Evolutionary conservation across 768 basidiomycete genomes (phyloP).

Genomic region (Austroboletus festivus): DNA sequence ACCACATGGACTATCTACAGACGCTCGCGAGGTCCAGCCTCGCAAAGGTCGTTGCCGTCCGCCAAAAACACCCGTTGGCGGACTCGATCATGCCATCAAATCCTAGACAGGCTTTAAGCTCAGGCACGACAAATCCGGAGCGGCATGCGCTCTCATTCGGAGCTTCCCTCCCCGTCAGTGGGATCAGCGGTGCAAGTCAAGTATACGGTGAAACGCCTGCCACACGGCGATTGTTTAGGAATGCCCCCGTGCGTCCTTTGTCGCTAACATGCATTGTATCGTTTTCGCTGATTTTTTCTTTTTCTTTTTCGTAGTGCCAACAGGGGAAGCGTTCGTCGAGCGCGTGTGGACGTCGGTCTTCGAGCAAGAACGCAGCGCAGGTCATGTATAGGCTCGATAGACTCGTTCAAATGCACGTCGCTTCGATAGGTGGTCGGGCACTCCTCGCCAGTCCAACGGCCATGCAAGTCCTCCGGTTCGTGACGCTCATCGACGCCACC

Average conservation of each 20-base stretch:
- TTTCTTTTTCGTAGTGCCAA: conserved; percentile 12
- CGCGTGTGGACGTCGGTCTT: conserved; percentile 1
- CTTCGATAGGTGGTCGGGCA: conserved; percentile 8
- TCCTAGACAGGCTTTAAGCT: conserved; percentile 13
- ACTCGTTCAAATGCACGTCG: conserved; percentile 21
- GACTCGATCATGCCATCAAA: conserved; percentile 8
- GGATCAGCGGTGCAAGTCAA: not conserved
- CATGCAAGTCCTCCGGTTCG: conserved; percentile 18
- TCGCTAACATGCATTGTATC: not conserved
- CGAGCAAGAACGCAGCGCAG: conserved; percentile 12
- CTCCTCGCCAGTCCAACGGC: conserved; percentile 17
- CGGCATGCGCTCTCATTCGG: conserved; percentile 11
- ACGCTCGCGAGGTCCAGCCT: conserved; percentile 13
- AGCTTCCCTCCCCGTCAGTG: conserved; percentile 1
- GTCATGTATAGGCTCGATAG: conserved; percentile 20
- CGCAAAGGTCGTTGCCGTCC: conserved; percentile 22
- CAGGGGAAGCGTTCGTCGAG: conserved; percentile 10
- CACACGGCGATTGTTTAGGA: conserved; percentile 9
- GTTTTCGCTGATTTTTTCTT: not conserved
- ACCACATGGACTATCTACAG: conserved; percentile 16
- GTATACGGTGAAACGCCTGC: not conserved
- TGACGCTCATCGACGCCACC: conserved; percentile 26
- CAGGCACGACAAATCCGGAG: conserved; percentile 5
- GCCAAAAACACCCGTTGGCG: conserved; percentile 12
- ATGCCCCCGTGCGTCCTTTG: too few species aligned